Percentiles rank a stretch among this genome's conserved stretches.
Evolutionary conservation across 306 rosid species (phyloP).

Genomic region (Abrus precatorius): DNA sequence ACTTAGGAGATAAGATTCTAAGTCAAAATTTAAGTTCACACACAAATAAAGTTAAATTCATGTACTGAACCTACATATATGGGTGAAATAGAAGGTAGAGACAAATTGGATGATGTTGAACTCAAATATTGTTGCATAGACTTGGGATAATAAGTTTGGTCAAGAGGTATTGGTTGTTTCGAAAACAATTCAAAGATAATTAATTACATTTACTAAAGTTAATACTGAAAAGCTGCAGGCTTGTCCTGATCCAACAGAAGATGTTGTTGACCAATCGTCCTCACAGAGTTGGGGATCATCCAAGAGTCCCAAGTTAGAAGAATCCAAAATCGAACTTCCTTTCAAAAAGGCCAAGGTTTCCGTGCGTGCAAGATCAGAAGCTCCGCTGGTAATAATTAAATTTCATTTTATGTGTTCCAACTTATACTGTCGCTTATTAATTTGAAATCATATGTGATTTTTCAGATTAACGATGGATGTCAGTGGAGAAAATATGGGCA

Average conservation of each 20-base stretch:
- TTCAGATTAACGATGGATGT: conserved; percentile 68
- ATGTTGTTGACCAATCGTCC: conserved; percentile 45
- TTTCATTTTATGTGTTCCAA: background rate
- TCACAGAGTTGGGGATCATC: conserved; percentile 51
- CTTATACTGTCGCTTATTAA: background rate
- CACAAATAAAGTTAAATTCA: background rate
- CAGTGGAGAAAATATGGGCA: conserved; percentile 82
- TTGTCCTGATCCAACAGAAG: conserved; percentile 19
- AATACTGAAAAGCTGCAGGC: conserved; percentile 42
- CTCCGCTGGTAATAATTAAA: conserved; percentile 47
- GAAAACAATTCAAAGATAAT: conserved; percentile 22
- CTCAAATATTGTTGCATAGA: conserved; percentile 15
- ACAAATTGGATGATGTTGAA: conserved; percentile 23
- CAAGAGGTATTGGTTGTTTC: conserved; percentile 40
- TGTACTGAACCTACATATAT: too few species aligned
- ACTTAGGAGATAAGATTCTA: background rate
- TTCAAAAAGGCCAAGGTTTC: conserved; percentile 59
- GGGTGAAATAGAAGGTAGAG: conserved; percentile 40
- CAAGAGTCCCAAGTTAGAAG: conserved; percentile 45
- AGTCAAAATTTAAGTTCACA: background rate
- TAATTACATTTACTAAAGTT: conserved; percentile 11
- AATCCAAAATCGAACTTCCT: conserved; percentile 45
- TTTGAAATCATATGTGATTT: too few species aligned
- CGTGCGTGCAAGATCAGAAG: conserved; percentile 61
- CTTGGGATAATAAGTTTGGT: conserved; percentile 32